These are phyloP conservation scores for Komagataella pseudopastoris DNA, from an alignment of 805 yeast genomes.

Conservation along the genomic window DNA sequence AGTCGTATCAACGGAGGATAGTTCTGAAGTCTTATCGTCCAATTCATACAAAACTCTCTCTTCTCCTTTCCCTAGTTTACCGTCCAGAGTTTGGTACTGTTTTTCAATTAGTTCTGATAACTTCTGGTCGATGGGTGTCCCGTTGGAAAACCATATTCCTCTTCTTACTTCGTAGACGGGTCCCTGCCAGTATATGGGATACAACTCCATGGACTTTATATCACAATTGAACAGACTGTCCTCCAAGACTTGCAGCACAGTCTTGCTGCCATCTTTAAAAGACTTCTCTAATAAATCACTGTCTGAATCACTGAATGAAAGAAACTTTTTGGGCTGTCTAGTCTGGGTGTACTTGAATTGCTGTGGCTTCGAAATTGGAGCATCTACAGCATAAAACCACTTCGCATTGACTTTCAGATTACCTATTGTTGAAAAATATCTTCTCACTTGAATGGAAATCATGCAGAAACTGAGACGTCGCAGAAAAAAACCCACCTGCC, in stretches of 20 bases:
- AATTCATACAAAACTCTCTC: conserved; percentile 12
- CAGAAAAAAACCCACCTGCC: not conserved
- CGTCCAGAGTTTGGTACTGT: conserved; percentile 25
- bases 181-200: conserved; percentile 82
- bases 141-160: conserved; percentile 79
- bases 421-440: not conserved
- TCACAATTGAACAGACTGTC: conserved; percentile 72
- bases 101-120: conserved; percentile 47
- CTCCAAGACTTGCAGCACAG: conserved; percentile 53
- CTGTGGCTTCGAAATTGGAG: conserved; percentile 56
- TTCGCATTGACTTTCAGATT: conserved; percentile 6
- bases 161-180: conserved; percentile 73
- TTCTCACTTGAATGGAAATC: not conserved
- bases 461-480: not conserved
- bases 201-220: conserved; percentile 33
- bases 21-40: conserved; percentile 11
- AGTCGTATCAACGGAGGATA: conserved; percentile 14
- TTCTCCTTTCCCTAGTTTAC: conserved; percentile 5
- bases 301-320: conserved; percentile 56
- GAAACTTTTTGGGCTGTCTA: conserved; percentile 41
- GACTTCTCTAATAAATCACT: conserved; percentile 44
- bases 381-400: conserved; percentile 82
- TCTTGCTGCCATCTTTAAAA: conserved; percentile 15
- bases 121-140: conserved; percentile 12
- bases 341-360: conserved; percentile 39